phyloP scores from a whole-genome alignment of 2,329 filamentous ascomycete genomes.

The Tetracladium maxilliforme region DNA sequence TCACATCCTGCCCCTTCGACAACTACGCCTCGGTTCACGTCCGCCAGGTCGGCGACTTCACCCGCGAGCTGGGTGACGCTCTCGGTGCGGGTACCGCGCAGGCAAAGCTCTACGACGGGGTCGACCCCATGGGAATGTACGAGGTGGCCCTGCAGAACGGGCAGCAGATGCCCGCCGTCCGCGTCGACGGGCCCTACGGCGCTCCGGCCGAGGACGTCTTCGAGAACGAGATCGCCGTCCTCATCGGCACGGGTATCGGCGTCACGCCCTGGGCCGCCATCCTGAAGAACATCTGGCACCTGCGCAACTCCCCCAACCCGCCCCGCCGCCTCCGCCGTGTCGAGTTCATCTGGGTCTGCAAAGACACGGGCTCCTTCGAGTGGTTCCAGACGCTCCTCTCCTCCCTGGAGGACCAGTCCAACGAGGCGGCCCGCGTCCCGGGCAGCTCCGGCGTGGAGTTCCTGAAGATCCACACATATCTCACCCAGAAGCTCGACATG shows the following conservation, averaged over 20 bases:
- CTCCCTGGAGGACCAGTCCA: slow-evolving; percentile 77
- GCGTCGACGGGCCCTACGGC: slow-evolving; percentile 91
- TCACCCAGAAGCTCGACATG: slow-evolving; percentile 82
- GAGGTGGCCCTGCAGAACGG: slow-evolving; percentile 91
- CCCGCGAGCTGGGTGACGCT: slow-evolving; percentile 80
- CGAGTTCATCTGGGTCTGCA: slow-evolving; percentile 98
- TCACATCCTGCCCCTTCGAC: slow-evolving; percentile 94
- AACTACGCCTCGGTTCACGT: slow-evolving; percentile 91
- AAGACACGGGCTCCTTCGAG: slow-evolving; percentile 88
- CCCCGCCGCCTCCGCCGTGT: slow-evolving; percentile 81
- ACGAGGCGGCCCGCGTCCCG: slow-evolving; percentile 49
- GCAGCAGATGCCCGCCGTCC: slow-evolving; percentile 77
- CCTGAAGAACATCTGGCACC: slow-evolving; percentile 96
- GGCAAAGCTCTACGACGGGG: slow-evolving; percentile 74
- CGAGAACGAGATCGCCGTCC: slow-evolving; percentile 74
- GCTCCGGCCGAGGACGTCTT: slow-evolving; percentile 97
- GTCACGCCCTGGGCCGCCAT: slow-evolving; percentile 80
- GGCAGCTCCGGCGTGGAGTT: slow-evolving; percentile 65
- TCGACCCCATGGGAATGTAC: slow-evolving; percentile 94
- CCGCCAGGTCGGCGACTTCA: slow-evolving; percentile 94
- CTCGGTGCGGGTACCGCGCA: slow-evolving; percentile 85
- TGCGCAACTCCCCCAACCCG: slow-evolving; percentile 79
- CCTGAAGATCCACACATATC: slow-evolving; percentile 93
- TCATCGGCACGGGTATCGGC: slow-evolving; percentile 77
- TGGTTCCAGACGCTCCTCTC: slow-evolving; percentile 96